A percentile compares a stretch with the other conserved stretches of the same genome.
phyloP scores from a whole-genome alignment of 2,329 filamentous ascomycete species.

The Colletotrichum lupini region DNA sequence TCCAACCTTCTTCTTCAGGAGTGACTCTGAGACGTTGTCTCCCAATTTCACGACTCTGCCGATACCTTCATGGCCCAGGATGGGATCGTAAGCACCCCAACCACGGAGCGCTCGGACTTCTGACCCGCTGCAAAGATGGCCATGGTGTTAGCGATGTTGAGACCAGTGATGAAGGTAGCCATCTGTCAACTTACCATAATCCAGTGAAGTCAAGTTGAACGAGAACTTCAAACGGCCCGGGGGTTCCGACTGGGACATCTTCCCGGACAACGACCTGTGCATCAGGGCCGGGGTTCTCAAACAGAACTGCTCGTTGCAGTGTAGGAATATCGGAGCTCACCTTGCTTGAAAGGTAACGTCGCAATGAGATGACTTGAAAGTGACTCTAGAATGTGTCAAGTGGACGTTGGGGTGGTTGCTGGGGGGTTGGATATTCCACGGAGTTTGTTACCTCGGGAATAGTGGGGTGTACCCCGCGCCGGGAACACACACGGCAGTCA shows the following conservation, averaged over 20 bases:
- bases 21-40: constrained; percentile 34
- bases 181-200: constrained; percentile 5
- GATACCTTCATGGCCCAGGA: constrained; percentile 47
- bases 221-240: constrained; percentile 21
- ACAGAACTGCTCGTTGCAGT: constrained; percentile 11
- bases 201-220: constrained; percentile 6
- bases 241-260: constrained; percentile 15
- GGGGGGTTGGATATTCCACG: not conserved
- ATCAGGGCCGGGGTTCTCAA: constrained; percentile 25
- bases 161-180: not conserved
- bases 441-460: not conserved
- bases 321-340: not conserved
- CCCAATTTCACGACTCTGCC: constrained; percentile 46
- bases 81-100: constrained; percentile 41
- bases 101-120: constrained; percentile 44
- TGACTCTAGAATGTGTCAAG: not conserved
- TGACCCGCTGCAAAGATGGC: constrained; percentile 40
- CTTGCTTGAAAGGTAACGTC: not conserved
- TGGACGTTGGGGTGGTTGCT: not conserved
- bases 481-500: not conserved
- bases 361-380: not conserved
- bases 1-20: constrained; percentile 51
- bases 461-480: not conserved
- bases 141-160: not conserved
- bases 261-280: not conserved